Base-by-base conservation (phyloP, 345 rosid species). In the Kernera saxatilis region DNA sequence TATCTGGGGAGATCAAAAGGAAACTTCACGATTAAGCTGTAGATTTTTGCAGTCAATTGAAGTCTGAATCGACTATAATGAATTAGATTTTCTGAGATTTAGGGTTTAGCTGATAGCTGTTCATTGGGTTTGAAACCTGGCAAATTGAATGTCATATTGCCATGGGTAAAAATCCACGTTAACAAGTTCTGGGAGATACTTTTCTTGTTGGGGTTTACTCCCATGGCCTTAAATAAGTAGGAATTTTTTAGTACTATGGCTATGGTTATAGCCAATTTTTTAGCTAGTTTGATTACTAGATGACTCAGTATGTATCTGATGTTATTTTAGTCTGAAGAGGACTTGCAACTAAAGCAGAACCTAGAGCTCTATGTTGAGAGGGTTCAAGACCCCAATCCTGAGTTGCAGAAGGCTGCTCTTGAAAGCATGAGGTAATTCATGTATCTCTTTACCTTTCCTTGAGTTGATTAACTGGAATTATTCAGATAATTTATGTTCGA, bases 311-410 rank as follows among this genome's bases (percentile, higher is more conserved):
- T 75, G 14, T 7, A 27, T 54, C 12, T 70, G 43, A 18, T 69
- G 65, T 56, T 1, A 52, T 8, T 82, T 77, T 76, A 94, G 98
- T 90, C 98, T 3, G 98, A 92, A 40, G 99, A 94, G 79, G 99
- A 94, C 78, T 81, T 92, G 75, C 88, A 88, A 19, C 77, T 94
- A 76, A 92, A 92, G 85, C 92, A 92, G 77, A 97, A 94, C 56
- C 74, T 94, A 67, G 99, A 94, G 86, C 69, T 94, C 63, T 92
- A 94, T 67, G 97, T 92, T 21, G 99, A 94, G 77, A 84, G 99
- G 73, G 90, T 86, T 76, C 97, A 89, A 82, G 99, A 92, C 74
- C 69, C 93, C 59, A 89, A 94, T 70, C 89, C 93, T 9, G 93
- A 83, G 37, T 67, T 92, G 72, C 98, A 94, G 89, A 92, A 84